These are phyloP conservation scores for Jamesozyma piceae DNA, from an alignment of 805 yeast species.

Conservation along the genomic window DNA sequence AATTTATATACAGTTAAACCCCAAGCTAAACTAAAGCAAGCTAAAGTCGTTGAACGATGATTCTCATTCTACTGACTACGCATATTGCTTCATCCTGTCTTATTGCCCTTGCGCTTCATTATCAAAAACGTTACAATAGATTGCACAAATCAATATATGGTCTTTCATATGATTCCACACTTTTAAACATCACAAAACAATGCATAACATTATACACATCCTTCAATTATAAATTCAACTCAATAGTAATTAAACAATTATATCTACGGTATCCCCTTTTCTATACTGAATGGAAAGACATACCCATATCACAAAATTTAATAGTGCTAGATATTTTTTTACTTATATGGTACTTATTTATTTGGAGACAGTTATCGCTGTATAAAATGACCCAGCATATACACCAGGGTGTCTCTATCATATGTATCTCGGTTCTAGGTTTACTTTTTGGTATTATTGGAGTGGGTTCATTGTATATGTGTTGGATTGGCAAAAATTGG, in stretches of 20 bases:
- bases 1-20: neutral
- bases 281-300: constrained; percentile 7
- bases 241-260: constrained; percentile 20
- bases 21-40: neutral
- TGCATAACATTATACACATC: constrained; percentile 17
- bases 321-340: constrained; percentile 15
- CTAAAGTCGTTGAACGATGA: neutral
- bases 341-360: constrained; percentile 8
- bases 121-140: constrained; percentile 22
- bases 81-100: constrained; percentile 40
- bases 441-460: constrained; percentile 6
- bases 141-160: constrained; percentile 31
- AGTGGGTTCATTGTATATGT: neutral
- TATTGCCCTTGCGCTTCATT: constrained; percentile 10
- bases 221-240: constrained; percentile 20
- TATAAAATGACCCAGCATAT: constrained; percentile 29
- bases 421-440: constrained; percentile 6
- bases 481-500: constrained; percentile 1
- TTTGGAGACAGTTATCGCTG: constrained; percentile 23
- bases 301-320: constrained; percentile 20
- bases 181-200: constrained; percentile 12
- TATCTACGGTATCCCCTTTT: constrained; percentile 31
- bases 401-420: constrained; percentile 32
- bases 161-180: constrained; percentile 30
- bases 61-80: neutral